These are phyloP conservation scores for Aureobasidium musti DNA, from an alignment of 2,329 filamentous ascomycete genomes.

Conservation along the genomic window DNA sequence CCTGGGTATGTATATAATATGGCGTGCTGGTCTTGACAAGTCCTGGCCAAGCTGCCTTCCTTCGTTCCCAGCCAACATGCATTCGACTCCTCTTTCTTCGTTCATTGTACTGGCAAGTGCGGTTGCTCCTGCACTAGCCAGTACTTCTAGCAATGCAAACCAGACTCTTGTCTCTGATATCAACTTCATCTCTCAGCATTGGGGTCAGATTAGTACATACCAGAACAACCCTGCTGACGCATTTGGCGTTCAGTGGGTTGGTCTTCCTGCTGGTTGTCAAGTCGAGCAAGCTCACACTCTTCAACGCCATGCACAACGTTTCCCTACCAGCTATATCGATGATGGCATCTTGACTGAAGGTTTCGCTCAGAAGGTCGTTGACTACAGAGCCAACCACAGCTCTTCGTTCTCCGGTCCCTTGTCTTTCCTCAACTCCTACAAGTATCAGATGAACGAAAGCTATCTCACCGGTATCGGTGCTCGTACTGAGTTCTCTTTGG, in stretches of 20 bases:
- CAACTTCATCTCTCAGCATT: slow-evolving; percentile 44
- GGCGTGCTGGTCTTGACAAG: background rate
- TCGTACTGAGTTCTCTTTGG: slow-evolving; percentile 53
- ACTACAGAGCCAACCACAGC: slow-evolving; percentile 46
- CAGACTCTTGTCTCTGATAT: slow-evolving; percentile 34
- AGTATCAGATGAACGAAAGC: slow-evolving; percentile 50
- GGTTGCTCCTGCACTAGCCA: background rate
- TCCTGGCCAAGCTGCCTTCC: background rate
- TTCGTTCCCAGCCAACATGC: background rate
- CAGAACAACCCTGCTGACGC: slow-evolving; percentile 48
- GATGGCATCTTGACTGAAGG: slow-evolving; percentile 54
- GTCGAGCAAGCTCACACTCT: slow-evolving; percentile 57
- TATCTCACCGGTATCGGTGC: slow-evolving; percentile 53
- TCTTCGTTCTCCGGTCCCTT: slow-evolving; percentile 51
- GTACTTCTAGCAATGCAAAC: background rate
- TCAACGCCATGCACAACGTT: slow-evolving; percentile 59
- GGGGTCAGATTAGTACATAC: slow-evolving; percentile 54
- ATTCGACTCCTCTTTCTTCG: background rate
- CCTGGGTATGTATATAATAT: background rate
- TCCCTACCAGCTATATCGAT: slow-evolving; percentile 50
- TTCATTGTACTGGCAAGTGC: background rate
- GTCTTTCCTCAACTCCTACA: slow-evolving; percentile 56
- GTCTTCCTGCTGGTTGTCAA: slow-evolving; percentile 57
- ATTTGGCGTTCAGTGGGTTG: slow-evolving; percentile 53
- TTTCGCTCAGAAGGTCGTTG: slow-evolving; percentile 54